Evolutionary conservation across 495 filamentous ascomycete genomes (phyloP).

Genomic region (Podospora sp.): DNA sequence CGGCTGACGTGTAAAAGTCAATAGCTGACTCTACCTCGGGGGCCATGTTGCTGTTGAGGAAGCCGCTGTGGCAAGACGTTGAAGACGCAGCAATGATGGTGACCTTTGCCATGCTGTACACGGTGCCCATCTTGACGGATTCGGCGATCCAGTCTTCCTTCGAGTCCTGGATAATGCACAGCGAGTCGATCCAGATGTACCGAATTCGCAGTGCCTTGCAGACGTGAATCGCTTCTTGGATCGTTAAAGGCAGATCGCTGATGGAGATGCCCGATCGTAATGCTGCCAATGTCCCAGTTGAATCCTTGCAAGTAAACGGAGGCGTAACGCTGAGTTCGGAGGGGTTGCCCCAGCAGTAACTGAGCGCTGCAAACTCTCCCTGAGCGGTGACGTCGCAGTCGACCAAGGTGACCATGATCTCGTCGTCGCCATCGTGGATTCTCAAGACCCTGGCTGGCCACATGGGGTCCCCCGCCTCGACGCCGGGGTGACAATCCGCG

Average conservation of each 20-base stretch:
- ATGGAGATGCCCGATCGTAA: neutral
- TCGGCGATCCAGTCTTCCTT: neutral
- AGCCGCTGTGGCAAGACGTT: neutral
- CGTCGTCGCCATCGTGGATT: neutral
- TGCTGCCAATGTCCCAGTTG: neutral
- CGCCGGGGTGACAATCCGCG: too few species aligned
- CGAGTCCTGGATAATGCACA: neutral
- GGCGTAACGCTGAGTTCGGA: neutral
- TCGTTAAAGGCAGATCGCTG: neutral
- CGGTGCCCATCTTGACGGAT: neutral
- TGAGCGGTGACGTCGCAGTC: neutral
- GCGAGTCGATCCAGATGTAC: too few species aligned
- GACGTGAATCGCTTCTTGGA: neutral
- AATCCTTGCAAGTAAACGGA: neutral
- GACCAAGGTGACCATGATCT: neutral
- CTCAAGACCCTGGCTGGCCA: neutral
- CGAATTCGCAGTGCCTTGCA: neutral
- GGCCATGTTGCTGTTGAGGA: neutral
- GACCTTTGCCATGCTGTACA: neutral
- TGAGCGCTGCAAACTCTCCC: neutral
- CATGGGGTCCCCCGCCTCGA: too few species aligned
- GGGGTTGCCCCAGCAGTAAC: neutral
- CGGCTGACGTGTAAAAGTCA: too few species aligned
- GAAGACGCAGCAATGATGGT: neutral
- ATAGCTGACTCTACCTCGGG: too few species aligned